Percentiles rank a stretch among this genome's conserved stretches.
phyloP scores from a whole-genome alignment of 495 filamentous ascomycete genomes.

The Hypoxylon fragiforme region DNA sequence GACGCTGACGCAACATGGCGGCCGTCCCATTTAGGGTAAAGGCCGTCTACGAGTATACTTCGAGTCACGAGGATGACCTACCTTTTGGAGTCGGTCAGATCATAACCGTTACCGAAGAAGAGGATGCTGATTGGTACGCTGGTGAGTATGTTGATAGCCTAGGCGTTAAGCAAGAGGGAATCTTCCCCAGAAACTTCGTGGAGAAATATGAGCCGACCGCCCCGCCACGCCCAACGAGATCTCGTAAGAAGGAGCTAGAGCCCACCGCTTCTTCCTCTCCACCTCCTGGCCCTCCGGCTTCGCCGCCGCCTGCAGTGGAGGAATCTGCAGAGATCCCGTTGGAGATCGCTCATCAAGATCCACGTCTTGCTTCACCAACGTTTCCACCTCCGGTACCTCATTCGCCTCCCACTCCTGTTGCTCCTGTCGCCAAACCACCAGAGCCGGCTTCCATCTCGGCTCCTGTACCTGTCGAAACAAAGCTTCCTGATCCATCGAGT shows the following conservation, averaged over 20 bases:
- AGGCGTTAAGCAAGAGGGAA: slow-evolving; percentile 77
- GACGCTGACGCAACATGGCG: slow-evolving; percentile 62
- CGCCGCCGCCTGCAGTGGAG: slow-evolving; percentile 39
- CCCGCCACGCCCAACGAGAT: slow-evolving; percentile 79
- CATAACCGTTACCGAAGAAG: slow-evolving; percentile 88
- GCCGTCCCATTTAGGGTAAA: slow-evolving; percentile 87
- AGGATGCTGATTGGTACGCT: slow-evolving; percentile 93
- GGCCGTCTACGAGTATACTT: slow-evolving; percentile 90
- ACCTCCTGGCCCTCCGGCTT: slow-evolving; percentile 66
- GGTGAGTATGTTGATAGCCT: slow-evolving; percentile 81
- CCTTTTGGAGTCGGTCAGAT: slow-evolving; percentile 82
- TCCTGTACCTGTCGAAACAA: slow-evolving; percentile 43
- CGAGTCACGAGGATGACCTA: slow-evolving; percentile 91
- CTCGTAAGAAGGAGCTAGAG: slow-evolving; percentile 72
- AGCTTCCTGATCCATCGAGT: slow-evolving; percentile 32
- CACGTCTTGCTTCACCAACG: slow-evolving; percentile 31
- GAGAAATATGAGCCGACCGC: slow-evolving; percentile 90
- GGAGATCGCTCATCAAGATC: slow-evolving; percentile 39
- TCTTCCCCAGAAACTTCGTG: slow-evolving; percentile 97
- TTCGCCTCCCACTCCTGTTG: slow-evolving; percentile 32
- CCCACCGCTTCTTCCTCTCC: slow-evolving; percentile 55
- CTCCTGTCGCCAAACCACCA: slow-evolving; percentile 43
- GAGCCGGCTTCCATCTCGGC: slow-evolving; percentile 48
- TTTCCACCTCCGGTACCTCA: slow-evolving; percentile 33
- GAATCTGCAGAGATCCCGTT: slow-evolving; percentile 42